Evolutionary conservation across 352 stramenopile species (phyloP).

Genomic region (Phytopythium oedochilum): DNA sequence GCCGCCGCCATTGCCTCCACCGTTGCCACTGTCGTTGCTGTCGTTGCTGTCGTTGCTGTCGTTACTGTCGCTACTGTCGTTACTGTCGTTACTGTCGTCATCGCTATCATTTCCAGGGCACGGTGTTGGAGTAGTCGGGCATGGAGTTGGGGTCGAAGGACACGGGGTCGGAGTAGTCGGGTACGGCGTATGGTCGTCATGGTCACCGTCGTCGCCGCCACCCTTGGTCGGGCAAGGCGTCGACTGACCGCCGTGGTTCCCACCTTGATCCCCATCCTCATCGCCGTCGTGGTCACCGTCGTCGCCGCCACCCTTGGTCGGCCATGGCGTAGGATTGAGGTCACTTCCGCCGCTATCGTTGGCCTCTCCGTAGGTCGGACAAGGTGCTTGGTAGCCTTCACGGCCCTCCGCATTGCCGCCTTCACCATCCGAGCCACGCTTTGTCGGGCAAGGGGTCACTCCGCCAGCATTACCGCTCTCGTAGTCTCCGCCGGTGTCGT

Average conservation of each 20-base stretch:
- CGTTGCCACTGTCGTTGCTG: not conserved
- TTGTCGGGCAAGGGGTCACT: constrained; percentile 12
- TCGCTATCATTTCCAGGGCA: too few relatives aligned
- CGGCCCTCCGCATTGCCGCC: too few relatives aligned
- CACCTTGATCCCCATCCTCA: not conserved
- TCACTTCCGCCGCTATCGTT: not conserved
- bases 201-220: too few relatives aligned
- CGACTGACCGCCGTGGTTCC: not conserved
- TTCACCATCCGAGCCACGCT: not conserved
- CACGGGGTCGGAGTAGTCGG: not conserved
- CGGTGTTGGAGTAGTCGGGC: not conserved
- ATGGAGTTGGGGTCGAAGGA: not conserved
- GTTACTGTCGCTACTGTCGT: not conserved
- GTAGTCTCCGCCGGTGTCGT: not conserved
- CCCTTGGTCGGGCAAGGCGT: not conserved
- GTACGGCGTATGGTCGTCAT: not conserved
- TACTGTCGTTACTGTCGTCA: not conserved
- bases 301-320: not conserved
- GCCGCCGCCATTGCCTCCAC: not conserved
- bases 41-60: not conserved
- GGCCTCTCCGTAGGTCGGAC: not conserved
- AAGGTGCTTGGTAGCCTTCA: not conserved
- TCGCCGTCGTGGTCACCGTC: not conserved
- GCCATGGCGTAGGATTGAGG: not conserved
- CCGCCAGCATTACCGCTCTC: not conserved